phyloP scores from a whole-genome alignment of 2,329 filamentous ascomycete genomes.

The Sporothrix humicola region DNA sequence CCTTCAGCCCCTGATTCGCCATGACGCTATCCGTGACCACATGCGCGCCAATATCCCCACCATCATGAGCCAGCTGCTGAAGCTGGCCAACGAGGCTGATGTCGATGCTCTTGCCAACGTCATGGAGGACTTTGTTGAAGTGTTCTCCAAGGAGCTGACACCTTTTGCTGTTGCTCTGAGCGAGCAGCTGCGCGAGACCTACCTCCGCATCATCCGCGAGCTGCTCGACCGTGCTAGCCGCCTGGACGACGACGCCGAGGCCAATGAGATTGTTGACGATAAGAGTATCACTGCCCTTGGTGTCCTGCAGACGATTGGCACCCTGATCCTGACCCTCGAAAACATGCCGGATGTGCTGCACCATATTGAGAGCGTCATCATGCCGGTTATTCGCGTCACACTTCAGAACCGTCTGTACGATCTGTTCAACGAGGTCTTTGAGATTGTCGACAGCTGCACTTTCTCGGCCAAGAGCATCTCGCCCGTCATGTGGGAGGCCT shows the following conservation, averaged over 20 bases:
- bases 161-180: constrained; percentile 96
- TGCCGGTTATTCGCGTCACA: constrained; percentile 96
- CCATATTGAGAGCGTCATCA: constrained; percentile 92
- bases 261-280: constrained; percentile 92
- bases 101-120: constrained; percentile 97
- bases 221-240: constrained; percentile 86
- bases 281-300: constrained; percentile 98
- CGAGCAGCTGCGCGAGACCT: constrained; percentile 94
- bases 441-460: constrained; percentile 99
- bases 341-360: constrained; percentile 94
- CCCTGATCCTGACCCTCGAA: constrained; percentile 93
- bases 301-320: constrained; percentile 96
- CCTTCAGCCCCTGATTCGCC: constrained; percentile 91
- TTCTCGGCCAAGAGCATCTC: constrained; percentile 97
- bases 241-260: constrained; percentile 76
- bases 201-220: constrained; percentile 89
- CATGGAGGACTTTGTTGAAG: constrained; percentile 99
- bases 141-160: constrained; percentile 95
- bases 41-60: constrained; percentile 99
- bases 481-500: constrained; percentile 97
- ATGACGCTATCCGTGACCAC: constrained; percentile 89
- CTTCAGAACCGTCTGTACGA: constrained; percentile 98
- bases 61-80: constrained; percentile 98
- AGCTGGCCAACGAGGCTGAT: constrained; percentile 96
- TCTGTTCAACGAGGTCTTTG: constrained; percentile 96